These are phyloP conservation scores for Orbilia blumenaviensis DNA, from an alignment of 2,329 filamentous ascomycete species.

Conservation along the genomic window DNA sequence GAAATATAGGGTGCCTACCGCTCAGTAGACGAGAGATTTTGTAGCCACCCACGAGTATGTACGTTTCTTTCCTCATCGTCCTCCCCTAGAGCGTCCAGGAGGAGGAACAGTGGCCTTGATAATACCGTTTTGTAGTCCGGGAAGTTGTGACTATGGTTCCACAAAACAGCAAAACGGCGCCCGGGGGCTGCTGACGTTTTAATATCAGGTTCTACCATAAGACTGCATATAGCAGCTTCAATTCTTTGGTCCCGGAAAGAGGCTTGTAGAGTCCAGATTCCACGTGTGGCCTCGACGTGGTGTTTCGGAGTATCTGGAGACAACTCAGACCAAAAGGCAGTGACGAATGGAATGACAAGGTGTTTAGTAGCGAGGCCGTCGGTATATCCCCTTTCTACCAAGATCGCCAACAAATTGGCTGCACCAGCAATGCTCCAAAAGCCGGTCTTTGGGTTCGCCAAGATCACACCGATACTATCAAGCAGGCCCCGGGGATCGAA, in stretches of 20 bases:
- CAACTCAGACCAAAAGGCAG: constrained; percentile 79
- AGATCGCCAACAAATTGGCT: constrained; percentile 56
- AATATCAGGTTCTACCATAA: constrained; percentile 70
- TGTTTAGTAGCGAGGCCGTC: constrained; percentile 65
- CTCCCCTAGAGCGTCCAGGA: constrained; percentile 80
- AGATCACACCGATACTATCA: constrained; percentile 25
- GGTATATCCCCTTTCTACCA: constrained; percentile 58
- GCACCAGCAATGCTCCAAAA: constrained; percentile 56
- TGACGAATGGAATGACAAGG: constrained; percentile 74
- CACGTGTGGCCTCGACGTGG: constrained; percentile 89
- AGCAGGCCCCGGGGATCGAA: constrained; percentile 26
- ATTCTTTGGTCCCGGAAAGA: constrained; percentile 77
- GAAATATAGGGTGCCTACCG: constrained; percentile 27
- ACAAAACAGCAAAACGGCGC: constrained; percentile 77
- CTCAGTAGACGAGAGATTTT: constrained; percentile 68
- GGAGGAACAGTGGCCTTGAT: constrained; percentile 79
- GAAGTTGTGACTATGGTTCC: constrained; percentile 74
- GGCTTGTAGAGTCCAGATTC: constrained; percentile 84
- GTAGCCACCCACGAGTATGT: constrained; percentile 82
- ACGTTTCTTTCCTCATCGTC: constrained; percentile 78
- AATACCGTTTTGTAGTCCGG: constrained; percentile 74
- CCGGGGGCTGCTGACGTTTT: constrained; percentile 71
- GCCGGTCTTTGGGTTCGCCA: constrained; percentile 21
- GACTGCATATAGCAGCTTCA: constrained; percentile 77
- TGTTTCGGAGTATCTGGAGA: constrained; percentile 87